Evolutionary conservation across 2,329 filamentous ascomycete genomes (phyloP).

Genomic region (Botrytis cinerea): DNA sequence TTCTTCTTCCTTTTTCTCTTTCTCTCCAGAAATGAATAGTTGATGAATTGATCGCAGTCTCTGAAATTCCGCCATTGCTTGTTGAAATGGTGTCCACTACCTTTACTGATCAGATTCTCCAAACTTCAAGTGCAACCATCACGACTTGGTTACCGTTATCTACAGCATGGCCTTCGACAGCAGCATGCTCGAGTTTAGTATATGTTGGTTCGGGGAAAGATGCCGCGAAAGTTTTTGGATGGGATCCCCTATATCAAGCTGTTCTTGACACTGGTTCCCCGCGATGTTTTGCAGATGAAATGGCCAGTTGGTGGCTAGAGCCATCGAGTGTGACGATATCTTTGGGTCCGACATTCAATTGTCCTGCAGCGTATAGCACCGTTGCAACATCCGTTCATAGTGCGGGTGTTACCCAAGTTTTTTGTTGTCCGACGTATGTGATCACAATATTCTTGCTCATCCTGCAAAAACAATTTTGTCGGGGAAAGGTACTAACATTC

Average conservation of each 20-base stretch:
- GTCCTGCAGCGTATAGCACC: constrained; percentile 18
- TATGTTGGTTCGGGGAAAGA: constrained; percentile 4
- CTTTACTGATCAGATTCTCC: constrained; percentile 4
- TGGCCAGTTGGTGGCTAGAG: constrained; percentile 20
- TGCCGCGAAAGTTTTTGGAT: constrained; percentile 8
- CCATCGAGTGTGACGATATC: constrained; percentile 7
- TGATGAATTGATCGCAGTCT: neutral
- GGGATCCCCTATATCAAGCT: constrained; percentile 17
- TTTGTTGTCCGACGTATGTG: constrained; percentile 22
- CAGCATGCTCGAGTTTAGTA: constrained; percentile 14
- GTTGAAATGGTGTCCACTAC: neutral
- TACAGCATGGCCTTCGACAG: constrained; percentile 10
- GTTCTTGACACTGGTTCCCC: constrained; percentile 17
- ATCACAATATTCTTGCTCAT: neutral
- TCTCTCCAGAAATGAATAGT: neutral
- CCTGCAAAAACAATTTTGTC: neutral
- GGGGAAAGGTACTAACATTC: neutral
- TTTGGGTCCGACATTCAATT: constrained; percentile 15
- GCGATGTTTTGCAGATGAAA: constrained; percentile 17
- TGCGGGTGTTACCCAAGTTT: constrained; percentile 17
- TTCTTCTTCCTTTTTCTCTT: neutral
- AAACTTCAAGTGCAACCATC: constrained; percentile 4
- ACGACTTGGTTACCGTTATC: constrained; percentile 20
- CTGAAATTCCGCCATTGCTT: neutral
- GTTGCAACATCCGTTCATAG: constrained; percentile 13